phyloP scores from a whole-genome alignment of 495 filamentous ascomycete genomes.

The Penicillium salamii region DNA sequence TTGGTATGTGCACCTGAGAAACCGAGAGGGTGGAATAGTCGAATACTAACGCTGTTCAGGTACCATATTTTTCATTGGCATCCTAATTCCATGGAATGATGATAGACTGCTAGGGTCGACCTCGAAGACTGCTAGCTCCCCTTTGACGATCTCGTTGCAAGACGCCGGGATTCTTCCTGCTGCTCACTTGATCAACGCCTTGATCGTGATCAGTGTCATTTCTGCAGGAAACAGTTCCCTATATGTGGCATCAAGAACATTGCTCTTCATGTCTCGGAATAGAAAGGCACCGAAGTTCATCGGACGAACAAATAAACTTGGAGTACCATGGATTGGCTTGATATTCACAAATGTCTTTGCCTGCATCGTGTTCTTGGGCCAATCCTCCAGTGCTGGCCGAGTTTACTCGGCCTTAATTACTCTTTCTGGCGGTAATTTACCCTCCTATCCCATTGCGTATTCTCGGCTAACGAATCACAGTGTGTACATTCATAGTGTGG shows the following conservation, averaged over 20 bases:
- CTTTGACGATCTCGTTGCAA: constrained; percentile 70
- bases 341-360: constrained; percentile 62
- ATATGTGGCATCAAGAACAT: constrained; percentile 63
- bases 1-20: constrained; percentile 42
- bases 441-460: constrained; percentile 26
- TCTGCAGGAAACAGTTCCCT: constrained; percentile 69
- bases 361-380: constrained; percentile 64
- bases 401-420: constrained; percentile 47
- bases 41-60: constrained; percentile 9
- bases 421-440: constrained; percentile 36
- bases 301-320: constrained; percentile 58
- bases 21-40: background rate
- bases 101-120: constrained; percentile 39
- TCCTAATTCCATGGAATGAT: constrained; percentile 60
- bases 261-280: constrained; percentile 64
- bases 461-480: constrained; percentile 34
- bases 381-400: constrained; percentile 56
- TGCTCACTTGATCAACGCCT: constrained; percentile 67
- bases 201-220: constrained; percentile 67
- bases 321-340: constrained; percentile 64
- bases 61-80: constrained; percentile 64
- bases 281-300: constrained; percentile 65
- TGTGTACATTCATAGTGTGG: constrained; percentile 70
- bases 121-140: constrained; percentile 59
- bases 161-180: constrained; percentile 66